Conservation (phyloP, 306 rosid genomes). For the Sphenostylis stenocarpa region DNA sequence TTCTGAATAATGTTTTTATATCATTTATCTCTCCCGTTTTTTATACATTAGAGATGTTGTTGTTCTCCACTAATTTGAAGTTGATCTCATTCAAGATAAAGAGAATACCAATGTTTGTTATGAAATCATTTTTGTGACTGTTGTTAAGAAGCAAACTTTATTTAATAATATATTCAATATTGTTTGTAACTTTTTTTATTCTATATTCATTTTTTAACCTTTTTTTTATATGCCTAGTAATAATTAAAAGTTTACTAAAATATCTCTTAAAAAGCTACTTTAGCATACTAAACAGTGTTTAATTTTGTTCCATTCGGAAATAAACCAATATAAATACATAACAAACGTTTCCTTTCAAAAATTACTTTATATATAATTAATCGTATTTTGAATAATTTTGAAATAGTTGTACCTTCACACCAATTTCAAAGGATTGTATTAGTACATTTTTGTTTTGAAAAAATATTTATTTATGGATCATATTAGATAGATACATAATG, state of each 20-base stretch:
- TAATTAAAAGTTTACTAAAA: background rate
- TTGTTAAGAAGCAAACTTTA: background rate
- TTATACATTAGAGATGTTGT: background rate
- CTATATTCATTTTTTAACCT: background rate
- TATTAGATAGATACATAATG: too few species aligned
- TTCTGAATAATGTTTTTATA: background rate
- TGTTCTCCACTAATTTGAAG: background rate
- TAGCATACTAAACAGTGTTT: background rate
- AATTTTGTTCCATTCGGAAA: background rate
- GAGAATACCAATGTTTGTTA: too few species aligned
- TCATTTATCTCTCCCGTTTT: background rate
- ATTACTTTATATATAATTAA: too few species aligned
- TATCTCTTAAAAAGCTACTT: background rate
- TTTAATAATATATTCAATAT: background rate
- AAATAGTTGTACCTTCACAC: too few species aligned
- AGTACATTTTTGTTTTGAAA: too few species aligned
- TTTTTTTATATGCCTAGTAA: background rate
- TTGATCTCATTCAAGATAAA: background rate
- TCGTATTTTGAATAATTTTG: too few species aligned
- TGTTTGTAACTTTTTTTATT: background rate
- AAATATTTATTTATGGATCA: too few species aligned
- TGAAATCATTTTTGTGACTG: background rate
- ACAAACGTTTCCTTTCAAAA: background rate
- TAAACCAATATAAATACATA: background rate
- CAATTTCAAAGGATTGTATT: too few species aligned